Base-by-base conservation (phyloP, 352 stramenopile genomes). In the Phytophthora sp. region DNA sequence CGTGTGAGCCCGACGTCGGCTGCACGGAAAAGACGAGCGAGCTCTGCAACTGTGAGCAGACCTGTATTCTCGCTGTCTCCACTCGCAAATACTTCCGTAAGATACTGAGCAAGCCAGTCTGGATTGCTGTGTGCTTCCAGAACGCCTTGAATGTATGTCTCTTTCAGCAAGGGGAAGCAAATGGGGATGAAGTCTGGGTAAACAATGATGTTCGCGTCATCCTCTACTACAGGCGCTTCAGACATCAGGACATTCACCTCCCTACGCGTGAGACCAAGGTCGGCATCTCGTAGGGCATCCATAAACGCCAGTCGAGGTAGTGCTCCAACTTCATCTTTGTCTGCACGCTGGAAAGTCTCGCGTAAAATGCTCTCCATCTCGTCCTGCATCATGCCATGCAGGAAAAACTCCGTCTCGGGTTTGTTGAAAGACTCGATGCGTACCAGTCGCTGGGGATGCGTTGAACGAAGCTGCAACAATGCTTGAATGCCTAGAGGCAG, bases 241-340 rank as follows among this genome's bases (percentile, higher is more conserved):
- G 82, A 84, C 82, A 92, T 82, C 45, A 94, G 72, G 27, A 88
- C 67, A 63, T 94, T 93, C n/a, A 92, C 80, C 57, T 94, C 86
- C 11, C 80, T 76, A 0, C 84, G 77, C 11, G 73, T 88, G 7
- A 94, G 52, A 3, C 86, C 86, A 0, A 94, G 55, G 38, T 94
- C 86, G 3, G 76, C 80, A 57, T 94, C 86, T 29, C 82, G 79
- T 24, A 94, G 65, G 7, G 74, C 75, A 26, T 88, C 76, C 71
- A 88, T 82, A 42, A 94, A 94, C n/a, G 84, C 72, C 26, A 81
- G 15, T 12, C 82, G 76, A 9, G 38, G 57, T 7, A 93, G 26
- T 11, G 59, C 73, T 4, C 86, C 86, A 3, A 53, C 58, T 29
- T 91, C 80, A 44, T 89, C 77, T 0, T 77, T 57, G 46, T 93